A percentile compares a stretch with the other conserved stretches of the same genome.
Conservation (phyloP, 768 basidiomycete genomes). For the Termitomyces bulborhizus region DNA sequence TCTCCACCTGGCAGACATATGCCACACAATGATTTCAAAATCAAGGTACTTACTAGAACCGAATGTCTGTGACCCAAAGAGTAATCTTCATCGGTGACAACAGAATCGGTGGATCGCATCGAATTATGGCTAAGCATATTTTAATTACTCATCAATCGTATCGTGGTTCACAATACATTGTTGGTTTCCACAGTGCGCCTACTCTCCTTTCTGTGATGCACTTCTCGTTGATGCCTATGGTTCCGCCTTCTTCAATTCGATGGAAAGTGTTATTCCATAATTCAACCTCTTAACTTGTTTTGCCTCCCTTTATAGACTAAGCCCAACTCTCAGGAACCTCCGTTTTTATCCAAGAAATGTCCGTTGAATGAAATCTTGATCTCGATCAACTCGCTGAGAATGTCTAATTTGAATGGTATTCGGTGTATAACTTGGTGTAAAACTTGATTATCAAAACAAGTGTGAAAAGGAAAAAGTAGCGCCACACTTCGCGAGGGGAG, state of each 20-base stretch:
- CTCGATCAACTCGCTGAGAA: background rate
- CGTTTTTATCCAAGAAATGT: slow-evolving; percentile 3
- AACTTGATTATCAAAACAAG: background rate
- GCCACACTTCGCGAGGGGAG: background rate
- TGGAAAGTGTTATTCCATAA: slow-evolving; percentile 5
- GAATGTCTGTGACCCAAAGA: background rate
- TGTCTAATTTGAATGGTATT: too few species aligned
- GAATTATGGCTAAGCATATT: too few species aligned
- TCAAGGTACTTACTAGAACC: background rate
- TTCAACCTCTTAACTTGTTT: slow-evolving; percentile 5
- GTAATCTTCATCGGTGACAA: background rate
- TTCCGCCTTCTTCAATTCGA: slow-evolving; percentile 2
- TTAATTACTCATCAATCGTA: background rate
- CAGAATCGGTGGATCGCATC: background rate
- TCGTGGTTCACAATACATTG: background rate
- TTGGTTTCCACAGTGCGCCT: background rate
- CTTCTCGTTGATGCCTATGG: background rate
- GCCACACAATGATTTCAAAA: background rate
- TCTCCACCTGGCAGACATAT: too few species aligned
- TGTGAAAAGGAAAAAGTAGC: too few species aligned
- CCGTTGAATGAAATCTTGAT: slow-evolving; percentile 14
- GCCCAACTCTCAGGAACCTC: slow-evolving; percentile 14
- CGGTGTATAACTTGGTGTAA: too few species aligned
- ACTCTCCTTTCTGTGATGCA: background rate
- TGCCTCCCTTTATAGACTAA: too few species aligned